phyloP scores from a whole-genome alignment of 495 filamentous ascomycete genomes.

The Penicilliopsis zonata region DNA sequence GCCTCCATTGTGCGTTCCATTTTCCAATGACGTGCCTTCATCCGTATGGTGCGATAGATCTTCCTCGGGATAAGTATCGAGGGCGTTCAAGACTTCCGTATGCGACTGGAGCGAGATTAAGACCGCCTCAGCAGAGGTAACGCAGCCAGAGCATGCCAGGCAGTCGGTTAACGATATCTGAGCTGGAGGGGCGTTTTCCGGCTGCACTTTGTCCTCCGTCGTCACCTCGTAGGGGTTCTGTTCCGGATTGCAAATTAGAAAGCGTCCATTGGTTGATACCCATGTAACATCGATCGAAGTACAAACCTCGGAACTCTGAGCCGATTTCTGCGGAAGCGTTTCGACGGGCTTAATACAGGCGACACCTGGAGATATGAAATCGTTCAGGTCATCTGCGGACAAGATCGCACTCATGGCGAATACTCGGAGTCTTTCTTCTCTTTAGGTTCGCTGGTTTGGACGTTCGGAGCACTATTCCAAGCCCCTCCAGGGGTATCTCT shows the following conservation, averaged over 20 bases:
- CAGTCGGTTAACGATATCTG: conserved; percentile 96
- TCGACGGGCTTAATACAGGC: conserved; percentile 98
- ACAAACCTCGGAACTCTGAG: conserved; percentile 21
- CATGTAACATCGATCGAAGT: conserved; percentile 1
- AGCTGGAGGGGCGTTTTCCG: conserved; percentile 48
- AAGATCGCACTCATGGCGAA: conserved; percentile 84
- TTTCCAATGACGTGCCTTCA: conserved; percentile 12
- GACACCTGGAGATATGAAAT: conserved; percentile 95
- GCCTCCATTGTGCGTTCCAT: conserved; percentile 30
- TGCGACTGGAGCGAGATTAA: conserved; percentile 89
- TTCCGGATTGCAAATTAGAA: conserved; percentile 12
- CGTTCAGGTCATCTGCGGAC: conserved; percentile 91
- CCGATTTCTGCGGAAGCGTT: conserved; percentile 53
- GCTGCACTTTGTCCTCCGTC: conserved; percentile 67
- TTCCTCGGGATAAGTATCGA: conserved; percentile 53
- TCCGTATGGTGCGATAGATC: conserved; percentile 13
- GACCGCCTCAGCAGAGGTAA: conserved; percentile 92
- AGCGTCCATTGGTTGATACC: conserved; percentile 3
- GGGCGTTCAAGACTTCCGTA: conserved; percentile 69
- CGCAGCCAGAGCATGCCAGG: conserved; percentile 93
- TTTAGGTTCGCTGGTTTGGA: too few species aligned
- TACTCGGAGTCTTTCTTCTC: too few species aligned
- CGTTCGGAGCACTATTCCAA: too few species aligned
- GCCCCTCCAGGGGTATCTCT: too few species aligned
- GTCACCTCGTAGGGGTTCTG: conserved; percentile 77